A percentile compares a stretch with the other conserved stretches of the same genome.
phyloP scores from a whole-genome alignment of 176 grass and related monocot genomes.

The Thinopyrum elongatum region DNA sequence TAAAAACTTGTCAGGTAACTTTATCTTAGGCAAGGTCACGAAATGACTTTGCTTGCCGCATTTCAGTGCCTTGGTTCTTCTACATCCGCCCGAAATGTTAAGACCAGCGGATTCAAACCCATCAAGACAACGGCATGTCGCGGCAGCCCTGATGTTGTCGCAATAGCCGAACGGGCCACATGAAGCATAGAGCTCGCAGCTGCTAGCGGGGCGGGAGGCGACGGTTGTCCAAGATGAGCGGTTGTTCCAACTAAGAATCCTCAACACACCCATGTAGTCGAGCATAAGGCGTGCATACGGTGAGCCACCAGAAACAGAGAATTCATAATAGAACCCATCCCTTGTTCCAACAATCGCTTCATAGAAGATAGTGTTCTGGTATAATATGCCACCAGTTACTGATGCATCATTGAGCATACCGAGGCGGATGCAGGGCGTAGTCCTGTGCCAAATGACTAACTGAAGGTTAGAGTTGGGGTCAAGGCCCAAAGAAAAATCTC shows the following conservation, averaged over 20 bases:
- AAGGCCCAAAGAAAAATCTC: constrained; percentile 19
- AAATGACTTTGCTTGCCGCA: constrained; percentile 23
- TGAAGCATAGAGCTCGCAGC: constrained; percentile 6
- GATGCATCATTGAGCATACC: not conserved
- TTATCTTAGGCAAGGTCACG: not conserved
- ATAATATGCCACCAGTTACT: not conserved
- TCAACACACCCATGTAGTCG: not conserved
- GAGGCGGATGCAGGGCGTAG: not conserved
- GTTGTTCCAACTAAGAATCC: not conserved
- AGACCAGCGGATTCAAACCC: constrained; percentile 29
- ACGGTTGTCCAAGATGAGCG: not conserved
- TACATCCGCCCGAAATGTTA: constrained; percentile 16
- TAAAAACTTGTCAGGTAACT: constrained; percentile 22
- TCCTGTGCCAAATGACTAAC: constrained; percentile 14
- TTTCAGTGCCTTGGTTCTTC: not conserved
- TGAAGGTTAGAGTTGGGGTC: constrained; percentile 23
- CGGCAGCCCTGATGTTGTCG: not conserved
- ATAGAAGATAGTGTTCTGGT: not conserved
- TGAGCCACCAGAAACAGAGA: not conserved
- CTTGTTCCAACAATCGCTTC: not conserved
- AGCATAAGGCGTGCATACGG: not conserved
- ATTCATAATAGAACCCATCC: not conserved
- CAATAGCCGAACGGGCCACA: constrained; percentile 41
- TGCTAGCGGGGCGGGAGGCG: not conserved
- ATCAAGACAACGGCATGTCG: constrained; percentile 23